Conservation (phyloP, 176 grass and related monocot genomes). For the Themeda triandra region DNA sequence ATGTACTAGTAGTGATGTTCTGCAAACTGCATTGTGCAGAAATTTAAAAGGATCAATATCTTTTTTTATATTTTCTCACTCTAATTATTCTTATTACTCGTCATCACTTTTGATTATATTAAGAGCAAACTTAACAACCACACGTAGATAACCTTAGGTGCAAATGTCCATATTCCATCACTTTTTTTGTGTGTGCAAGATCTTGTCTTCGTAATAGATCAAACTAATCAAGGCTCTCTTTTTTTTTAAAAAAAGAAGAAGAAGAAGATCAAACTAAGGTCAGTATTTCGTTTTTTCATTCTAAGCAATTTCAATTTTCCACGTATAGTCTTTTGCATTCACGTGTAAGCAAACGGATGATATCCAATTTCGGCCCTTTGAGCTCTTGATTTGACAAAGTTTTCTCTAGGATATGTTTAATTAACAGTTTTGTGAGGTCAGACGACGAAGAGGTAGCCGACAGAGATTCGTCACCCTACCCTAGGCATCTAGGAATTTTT, state of each 20-base stretch:
- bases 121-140: neutral
- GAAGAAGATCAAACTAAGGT: neutral
- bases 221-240: no score
- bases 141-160: neutral
- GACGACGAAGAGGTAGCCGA: neutral
- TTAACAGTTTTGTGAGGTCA: neutral
- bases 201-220: neutral
- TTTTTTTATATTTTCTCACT: no score
- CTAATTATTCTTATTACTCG: no score
- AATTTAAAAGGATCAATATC: no score
- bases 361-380: neutral
- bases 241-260: no score
- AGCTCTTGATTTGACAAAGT: neutral
- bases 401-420: neutral
- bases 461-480: neutral
- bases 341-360: neutral
- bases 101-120: neutral
- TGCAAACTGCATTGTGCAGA: no score
- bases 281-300: no score
- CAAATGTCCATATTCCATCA: neutral
- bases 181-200: neutral
- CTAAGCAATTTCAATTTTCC: neutral
- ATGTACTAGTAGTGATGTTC: no score
- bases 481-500: neutral
- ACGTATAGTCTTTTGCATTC: neutral